A percentile compares a stretch with the other conserved stretches of the same genome.
Evolutionary conservation across 345 rosid species (phyloP).

Genomic region (Cochlearia excelsa): DNA sequence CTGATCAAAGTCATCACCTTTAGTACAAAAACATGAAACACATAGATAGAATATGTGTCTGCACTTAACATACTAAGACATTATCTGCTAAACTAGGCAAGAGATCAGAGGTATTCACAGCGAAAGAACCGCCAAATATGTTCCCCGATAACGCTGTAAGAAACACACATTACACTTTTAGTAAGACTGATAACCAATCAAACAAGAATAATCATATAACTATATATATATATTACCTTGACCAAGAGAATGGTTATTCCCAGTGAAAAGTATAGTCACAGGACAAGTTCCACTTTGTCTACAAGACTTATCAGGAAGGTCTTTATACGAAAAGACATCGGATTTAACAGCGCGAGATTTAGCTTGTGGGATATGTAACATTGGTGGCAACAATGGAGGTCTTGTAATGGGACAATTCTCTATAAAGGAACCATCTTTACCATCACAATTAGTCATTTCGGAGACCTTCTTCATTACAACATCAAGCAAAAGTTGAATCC

Average conservation of each 20-base stretch:
- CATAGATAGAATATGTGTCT: background rate
- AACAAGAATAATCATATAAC: background rate
- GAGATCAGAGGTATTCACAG: constrained; percentile 42
- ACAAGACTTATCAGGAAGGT: constrained; percentile 71
- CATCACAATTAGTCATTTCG: constrained; percentile 8
- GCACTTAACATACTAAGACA: constrained; percentile 46
- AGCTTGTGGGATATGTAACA: constrained; percentile 64
- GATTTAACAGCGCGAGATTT: constrained; percentile 63
- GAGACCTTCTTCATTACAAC: constrained; percentile 10
- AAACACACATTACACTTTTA: constrained; percentile 10
- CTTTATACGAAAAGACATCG: constrained; percentile 36
- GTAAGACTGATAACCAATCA: background rate
- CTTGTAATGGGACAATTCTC: constrained; percentile 45
- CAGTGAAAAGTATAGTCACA: constrained; percentile 61
- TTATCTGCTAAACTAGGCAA: constrained; percentile 42
- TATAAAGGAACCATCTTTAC: constrained; percentile 33
- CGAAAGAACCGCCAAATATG: constrained; percentile 47
- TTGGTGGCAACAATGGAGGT: constrained; percentile 70
- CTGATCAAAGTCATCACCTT: constrained; percentile 43
- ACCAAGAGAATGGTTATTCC: constrained; percentile 62
- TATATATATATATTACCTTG: constrained; percentile 40
- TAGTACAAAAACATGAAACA: constrained; percentile 11
- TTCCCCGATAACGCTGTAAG: constrained; percentile 50
- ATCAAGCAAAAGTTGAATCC: constrained; percentile 47
- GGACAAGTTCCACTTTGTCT: constrained; percentile 65